A percentile compares a stretch with the other conserved stretches of the same genome.
Evolutionary conservation across 495 filamentous ascomycete species (phyloP).

Genomic region (Talaromyces thailandensis): DNA sequence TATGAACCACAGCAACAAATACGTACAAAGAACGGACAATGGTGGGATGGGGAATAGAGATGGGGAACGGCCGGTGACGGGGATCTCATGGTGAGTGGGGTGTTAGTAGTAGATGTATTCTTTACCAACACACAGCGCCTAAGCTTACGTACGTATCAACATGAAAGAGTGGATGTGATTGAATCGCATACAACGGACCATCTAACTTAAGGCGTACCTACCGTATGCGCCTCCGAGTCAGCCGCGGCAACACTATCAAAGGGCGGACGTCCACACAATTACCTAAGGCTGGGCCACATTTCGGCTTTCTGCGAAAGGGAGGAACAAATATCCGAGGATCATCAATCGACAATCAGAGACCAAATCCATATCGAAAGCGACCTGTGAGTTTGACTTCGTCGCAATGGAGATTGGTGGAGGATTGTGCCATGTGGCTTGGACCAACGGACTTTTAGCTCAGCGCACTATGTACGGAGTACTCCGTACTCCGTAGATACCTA

Average conservation of each 20-base stretch:
- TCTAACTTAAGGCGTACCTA: neutral
- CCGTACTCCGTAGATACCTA: too few relatives aligned
- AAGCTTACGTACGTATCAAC: neutral
- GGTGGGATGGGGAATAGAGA: too few relatives aligned
- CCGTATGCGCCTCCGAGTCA: neutral
- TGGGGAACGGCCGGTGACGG: neutral
- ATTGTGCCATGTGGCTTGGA: neutral
- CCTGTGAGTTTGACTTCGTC: too few relatives aligned
- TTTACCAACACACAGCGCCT: neutral
- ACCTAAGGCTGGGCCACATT: neutral
- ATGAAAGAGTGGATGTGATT: neutral
- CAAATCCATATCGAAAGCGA: neutral
- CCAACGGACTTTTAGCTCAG: neutral
- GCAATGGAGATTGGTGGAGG: too few relatives aligned
- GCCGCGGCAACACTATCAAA: neutral
- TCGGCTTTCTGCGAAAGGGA: neutral
- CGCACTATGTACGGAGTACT: neutral
- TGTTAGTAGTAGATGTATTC: neutral
- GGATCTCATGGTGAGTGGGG: neutral
- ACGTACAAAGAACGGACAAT: too few relatives aligned
- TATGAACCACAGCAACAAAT: too few relatives aligned
- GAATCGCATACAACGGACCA: neutral
- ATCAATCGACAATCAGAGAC: neutral
- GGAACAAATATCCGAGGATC: neutral
- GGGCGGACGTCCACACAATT: neutral